A percentile compares a stretch with the other conserved stretches of the same genome.
Evolutionary conservation across 345 rosid species (phyloP).

Genomic region (Boechera retrofracta): DNA sequence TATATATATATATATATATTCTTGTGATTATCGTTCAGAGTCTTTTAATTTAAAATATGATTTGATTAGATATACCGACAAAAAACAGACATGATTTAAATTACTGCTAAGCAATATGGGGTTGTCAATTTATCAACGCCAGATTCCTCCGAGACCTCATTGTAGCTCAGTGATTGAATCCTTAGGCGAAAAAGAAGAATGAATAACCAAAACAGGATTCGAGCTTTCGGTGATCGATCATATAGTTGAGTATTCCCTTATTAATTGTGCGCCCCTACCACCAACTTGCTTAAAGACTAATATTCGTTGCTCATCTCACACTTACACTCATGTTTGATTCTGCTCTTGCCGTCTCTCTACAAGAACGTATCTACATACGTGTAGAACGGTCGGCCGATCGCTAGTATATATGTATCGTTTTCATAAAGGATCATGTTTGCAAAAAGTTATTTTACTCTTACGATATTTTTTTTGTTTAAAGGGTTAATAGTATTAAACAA

Average conservation of each 20-base stretch:
- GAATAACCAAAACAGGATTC: slow-evolving; percentile 28
- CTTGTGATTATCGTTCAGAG: too few species aligned
- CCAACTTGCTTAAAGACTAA: slow-evolving; percentile 39
- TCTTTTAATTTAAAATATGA: neutral
- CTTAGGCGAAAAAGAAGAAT: slow-evolving; percentile 9
- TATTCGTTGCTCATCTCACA: slow-evolving; percentile 38
- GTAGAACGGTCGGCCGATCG: neutral
- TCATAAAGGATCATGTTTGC: neutral
- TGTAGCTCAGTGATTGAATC: slow-evolving; percentile 24
- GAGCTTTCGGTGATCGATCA: slow-evolving; percentile 28
- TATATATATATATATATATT: neutral
- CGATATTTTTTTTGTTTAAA: too few species aligned
- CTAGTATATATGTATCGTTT: neutral
- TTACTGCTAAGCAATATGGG: neutral
- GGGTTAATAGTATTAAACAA: too few species aligned
- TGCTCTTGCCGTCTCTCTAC: slow-evolving; percentile 27
- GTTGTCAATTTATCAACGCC: neutral
- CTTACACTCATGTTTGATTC: slow-evolving; percentile 36
- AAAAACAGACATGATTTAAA: neutral
- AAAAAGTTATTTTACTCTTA: neutral
- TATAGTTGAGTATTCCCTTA: slow-evolving; percentile 29
- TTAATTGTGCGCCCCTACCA: slow-evolving; percentile 35
- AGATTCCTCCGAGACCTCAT: neutral
- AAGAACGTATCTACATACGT: slow-evolving; percentile 18
- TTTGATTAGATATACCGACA: slow-evolving; percentile 5